Evolutionary conservation across 2,329 filamentous ascomycete genomes (phyloP).

Genomic region (Cordyceps pruinosa): DNA sequence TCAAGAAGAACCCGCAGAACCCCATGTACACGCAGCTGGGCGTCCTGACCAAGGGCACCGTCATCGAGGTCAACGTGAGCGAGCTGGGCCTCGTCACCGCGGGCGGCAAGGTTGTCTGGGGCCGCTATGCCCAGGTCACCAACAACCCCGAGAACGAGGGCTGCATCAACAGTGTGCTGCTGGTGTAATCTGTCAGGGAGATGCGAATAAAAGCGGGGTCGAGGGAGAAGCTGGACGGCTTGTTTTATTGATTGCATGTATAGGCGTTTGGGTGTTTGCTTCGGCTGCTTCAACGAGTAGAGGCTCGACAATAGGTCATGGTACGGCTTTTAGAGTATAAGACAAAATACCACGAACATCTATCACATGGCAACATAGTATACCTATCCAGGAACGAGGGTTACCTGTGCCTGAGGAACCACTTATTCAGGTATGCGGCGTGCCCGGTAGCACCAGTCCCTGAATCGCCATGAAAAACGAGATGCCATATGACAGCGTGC

Average conservation of each 20-base stretch:
- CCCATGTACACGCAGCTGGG: conserved; percentile 89
- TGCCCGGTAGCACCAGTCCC: conserved; percentile 1
- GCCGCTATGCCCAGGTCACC: conserved; percentile 68
- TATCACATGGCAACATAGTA: neutral
- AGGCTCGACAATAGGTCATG: neutral
- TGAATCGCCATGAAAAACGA: neutral
- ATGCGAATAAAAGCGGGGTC: neutral
- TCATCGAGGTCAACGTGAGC: conserved; percentile 84
- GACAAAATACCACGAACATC: conserved; percentile 4
- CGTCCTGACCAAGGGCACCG: conserved; percentile 74
- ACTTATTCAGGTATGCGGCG: neutral
- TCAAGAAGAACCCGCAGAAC: conserved; percentile 67
- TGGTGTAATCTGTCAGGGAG: conserved; percentile 21
- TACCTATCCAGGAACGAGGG: neutral
- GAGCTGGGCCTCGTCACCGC: conserved; percentile 89
- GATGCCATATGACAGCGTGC: too few relatives aligned
- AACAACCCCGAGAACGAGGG: conserved; percentile 44
- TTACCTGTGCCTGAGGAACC: neutral
- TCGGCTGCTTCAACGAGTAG: conserved; percentile 7
- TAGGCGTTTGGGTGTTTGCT: conserved; percentile 22
- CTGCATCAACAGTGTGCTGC: conserved; percentile 35
- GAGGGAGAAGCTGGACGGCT: neutral
- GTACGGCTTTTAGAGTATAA: conserved; percentile 3
- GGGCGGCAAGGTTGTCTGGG: conserved; percentile 90
- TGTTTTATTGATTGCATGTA: conserved; percentile 19